Conservation (phyloP, 2,329 filamentous ascomycete genomes). For the Zymoseptoria tritici region DNA sequence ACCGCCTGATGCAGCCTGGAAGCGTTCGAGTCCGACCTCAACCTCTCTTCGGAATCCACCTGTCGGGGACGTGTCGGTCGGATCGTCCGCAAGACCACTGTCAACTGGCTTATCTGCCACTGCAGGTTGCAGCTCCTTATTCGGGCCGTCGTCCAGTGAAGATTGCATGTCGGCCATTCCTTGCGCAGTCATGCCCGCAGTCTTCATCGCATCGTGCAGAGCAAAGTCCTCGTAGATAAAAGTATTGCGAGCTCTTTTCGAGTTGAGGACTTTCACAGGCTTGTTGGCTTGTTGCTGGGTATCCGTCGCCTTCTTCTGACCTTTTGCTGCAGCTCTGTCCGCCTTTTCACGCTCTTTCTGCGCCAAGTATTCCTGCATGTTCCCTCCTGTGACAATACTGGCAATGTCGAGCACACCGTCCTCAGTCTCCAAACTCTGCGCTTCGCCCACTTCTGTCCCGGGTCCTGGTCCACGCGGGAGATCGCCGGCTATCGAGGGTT, state of each 20-base stretch:
- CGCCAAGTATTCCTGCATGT: conserved; percentile 69
- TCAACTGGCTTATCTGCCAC: conserved; percentile 31
- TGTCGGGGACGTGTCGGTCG: conserved; percentile 16
- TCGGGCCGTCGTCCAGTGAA: conserved; percentile 42
- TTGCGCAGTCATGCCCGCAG: conserved; percentile 40
- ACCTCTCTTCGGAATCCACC: conserved; percentile 51
- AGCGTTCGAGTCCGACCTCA: conserved; percentile 71
- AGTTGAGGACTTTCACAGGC: conserved; percentile 59
- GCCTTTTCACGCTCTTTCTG: conserved; percentile 76
- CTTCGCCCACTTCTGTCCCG: conserved; percentile 49
- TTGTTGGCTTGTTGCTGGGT: conserved; percentile 50
- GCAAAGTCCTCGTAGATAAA: conserved; percentile 68
- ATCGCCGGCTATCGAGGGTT: conserved; percentile 36
- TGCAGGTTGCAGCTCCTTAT: conserved; percentile 30
- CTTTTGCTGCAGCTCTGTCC: conserved; percentile 52
- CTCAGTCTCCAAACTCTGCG: conserved; percentile 46
- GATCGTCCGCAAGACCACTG: conserved; percentile 18
- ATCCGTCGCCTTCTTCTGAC: conserved; percentile 42
- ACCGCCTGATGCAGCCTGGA: conserved; percentile 53
- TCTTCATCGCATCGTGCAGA: conserved; percentile 47
- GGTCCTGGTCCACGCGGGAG: conserved; percentile 47
- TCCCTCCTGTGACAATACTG: conserved; percentile 71
- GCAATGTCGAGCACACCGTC: conserved; percentile 78
- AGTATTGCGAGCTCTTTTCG: conserved; percentile 59
- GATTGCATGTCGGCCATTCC: conserved; percentile 46